A percentile compares a stretch with the other conserved stretches of the same genome.
phyloP scores from a whole-genome alignment of 495 filamentous ascomycete genomes.

The Podospora pseudopauciseta region DNA sequence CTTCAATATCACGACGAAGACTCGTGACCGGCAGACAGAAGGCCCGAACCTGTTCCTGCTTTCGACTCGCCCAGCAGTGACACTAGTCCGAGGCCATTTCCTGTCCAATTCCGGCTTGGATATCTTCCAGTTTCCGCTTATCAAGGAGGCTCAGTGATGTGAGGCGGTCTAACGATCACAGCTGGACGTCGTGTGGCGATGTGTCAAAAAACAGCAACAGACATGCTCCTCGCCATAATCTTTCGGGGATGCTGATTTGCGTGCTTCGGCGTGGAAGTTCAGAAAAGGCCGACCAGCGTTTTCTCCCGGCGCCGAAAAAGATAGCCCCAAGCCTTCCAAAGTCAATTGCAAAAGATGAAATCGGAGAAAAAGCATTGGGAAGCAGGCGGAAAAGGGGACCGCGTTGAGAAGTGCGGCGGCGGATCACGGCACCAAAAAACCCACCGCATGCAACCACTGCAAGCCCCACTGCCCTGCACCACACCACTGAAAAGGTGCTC shows the following conservation, averaged over 20 bases:
- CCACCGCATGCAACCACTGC: background rate
- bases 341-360: background rate
- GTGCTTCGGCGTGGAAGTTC: background rate
- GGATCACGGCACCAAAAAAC: conserved; percentile 3
- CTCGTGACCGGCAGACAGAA: background rate
- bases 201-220: background rate
- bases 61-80: background rate
- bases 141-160: background rate
- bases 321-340: background rate
- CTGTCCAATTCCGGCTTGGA: background rate
- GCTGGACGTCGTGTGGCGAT: background rate
- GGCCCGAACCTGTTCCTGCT: background rate
- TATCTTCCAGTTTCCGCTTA: background rate
- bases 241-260: background rate
- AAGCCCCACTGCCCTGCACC: background rate
- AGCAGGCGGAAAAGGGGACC: background rate
- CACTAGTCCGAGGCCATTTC: background rate
- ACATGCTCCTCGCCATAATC: background rate
- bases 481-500: background rate
- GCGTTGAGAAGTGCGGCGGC: background rate
- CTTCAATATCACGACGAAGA: background rate
- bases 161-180: background rate
- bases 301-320: background rate
- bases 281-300: background rate
- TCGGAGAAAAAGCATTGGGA: background rate